Percentiles rank a stretch among this genome's conserved stretches.
These are phyloP conservation scores for Eleusine coracana DNA, from an alignment of 176 grass and related monocot species.

Conservation along the genomic window DNA sequence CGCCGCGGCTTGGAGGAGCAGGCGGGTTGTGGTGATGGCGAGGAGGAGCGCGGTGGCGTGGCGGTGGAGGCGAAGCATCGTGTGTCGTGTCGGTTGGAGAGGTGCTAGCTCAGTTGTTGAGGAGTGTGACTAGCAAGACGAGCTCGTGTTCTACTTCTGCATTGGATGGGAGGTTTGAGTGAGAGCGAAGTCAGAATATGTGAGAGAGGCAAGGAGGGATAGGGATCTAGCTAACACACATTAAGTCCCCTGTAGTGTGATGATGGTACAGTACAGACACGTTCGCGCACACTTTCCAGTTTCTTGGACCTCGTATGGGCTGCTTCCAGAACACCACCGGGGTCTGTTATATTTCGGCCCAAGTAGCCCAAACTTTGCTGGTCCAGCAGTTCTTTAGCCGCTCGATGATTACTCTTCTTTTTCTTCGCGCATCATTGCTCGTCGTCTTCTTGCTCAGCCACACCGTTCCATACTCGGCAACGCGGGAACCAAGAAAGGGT, in stretches of 20 bases:
- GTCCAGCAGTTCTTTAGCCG: no score
- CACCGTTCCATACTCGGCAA: no score
- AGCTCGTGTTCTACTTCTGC: background rate
- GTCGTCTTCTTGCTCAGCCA: no score
- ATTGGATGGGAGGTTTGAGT: background rate
- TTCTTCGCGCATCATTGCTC: no score
- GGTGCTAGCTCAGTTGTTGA: background rate
- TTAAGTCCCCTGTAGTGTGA: no score
- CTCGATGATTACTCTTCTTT: no score
- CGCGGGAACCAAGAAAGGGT: no score
- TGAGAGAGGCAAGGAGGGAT: background rate
- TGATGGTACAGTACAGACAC: no score
- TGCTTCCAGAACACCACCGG: no score
- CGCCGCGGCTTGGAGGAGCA: slow-evolving; percentile 18
- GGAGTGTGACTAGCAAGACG: background rate
- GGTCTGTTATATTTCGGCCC: no score
- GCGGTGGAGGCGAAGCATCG: slow-evolving; percentile 38
- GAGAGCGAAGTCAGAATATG: background rate
- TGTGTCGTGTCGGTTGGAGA: background rate
- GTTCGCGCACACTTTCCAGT: background rate
- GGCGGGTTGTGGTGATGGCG: slow-evolving; percentile 22
- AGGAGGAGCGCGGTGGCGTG: slow-evolving; percentile 17
- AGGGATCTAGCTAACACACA: background rate
- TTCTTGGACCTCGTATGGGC: no score
- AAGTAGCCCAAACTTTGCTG: no score